Base-by-base conservation (phyloP, 1,139 yeast genomes). In the Pichiaceae sp. region DNA sequence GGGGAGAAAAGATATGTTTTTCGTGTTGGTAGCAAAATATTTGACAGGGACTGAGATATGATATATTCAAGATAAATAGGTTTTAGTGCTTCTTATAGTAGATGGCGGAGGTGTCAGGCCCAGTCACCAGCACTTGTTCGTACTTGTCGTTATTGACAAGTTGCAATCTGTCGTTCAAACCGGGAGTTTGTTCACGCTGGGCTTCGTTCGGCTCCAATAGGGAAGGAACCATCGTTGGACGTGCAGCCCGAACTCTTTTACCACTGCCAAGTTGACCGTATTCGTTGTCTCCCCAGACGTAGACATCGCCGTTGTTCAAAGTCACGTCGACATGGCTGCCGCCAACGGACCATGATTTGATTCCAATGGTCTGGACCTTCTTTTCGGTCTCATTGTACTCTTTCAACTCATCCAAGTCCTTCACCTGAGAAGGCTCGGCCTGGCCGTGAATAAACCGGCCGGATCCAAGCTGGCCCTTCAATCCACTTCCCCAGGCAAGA, bases 231-330 rank as follows among this genome's bases (percentile, higher is more conserved):
- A 62, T 56, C 0, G 54, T 39, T 1, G 95, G 95, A 46, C 66
- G 68, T 26, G 78, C 63, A 14, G 69, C 59, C 54, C 80, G 79
- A 42, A 70, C 69, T 28, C 69, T 64, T 52, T 79, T 82, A 17
- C 95, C 95, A 50, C 78, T 86, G 16, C 95, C 96, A 35, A 84
- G 68, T 60, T 89, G 96, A 17, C 93, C 95, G 47, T 48, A 64
- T 49, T 78, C 82, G 54, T 87, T 89, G 32, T 78, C 80, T 16
- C 98, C 98, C 84, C 95, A 85, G 3, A 67, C 71, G 33, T 82
- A 57, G 17, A 86, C 81, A 51, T 83, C 91, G 33, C 68, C 69
- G 37, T 78, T 78, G 31, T 66, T 60, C 44, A 85, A 63, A 3
- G 77, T 74, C 8, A 81, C 73, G 34, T 80, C 68, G 2, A 68